These are phyloP conservation scores for Cymbidium sinense DNA, from an alignment of 106 monocot genomes.

Conservation along the genomic window DNA sequence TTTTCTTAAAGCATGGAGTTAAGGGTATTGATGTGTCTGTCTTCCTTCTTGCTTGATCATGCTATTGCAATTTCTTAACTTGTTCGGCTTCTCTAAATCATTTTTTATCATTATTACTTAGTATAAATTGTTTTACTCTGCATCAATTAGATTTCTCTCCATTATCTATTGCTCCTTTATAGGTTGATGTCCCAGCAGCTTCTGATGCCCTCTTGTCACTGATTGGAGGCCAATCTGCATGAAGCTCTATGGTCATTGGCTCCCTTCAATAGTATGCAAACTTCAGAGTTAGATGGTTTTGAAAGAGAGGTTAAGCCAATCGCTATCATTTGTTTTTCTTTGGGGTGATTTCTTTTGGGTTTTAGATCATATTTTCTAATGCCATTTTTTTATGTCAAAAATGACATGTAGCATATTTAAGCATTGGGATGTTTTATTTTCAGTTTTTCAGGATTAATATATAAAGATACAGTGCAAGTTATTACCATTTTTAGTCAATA, in stretches of 20 bases:
- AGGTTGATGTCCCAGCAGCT: slow-evolving; percentile 77
- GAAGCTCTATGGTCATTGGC: slow-evolving; percentile 74
- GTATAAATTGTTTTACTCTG: background rate
- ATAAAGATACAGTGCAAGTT: background rate
- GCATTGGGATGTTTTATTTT: background rate
- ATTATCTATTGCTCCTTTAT: slow-evolving; percentile 5
- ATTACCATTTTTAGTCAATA: background rate
- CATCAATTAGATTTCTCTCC: slow-evolving; percentile 1
- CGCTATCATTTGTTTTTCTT: background rate
- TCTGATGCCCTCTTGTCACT: slow-evolving; percentile 53
- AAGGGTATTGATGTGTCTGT: background rate
- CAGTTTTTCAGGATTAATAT: background rate
- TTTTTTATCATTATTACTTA: background rate
- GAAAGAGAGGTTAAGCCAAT: slow-evolving; percentile 27
- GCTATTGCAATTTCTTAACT: background rate
- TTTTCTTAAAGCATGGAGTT: too few species aligned
- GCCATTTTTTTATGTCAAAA: background rate
- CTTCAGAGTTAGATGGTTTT: slow-evolving; percentile 9
- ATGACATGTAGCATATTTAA: background rate
- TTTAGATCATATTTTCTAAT: slow-evolving; percentile 2
- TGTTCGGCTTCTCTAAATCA: background rate
- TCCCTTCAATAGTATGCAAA: slow-evolving; percentile 5
- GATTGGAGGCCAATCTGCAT: slow-evolving; percentile 39
- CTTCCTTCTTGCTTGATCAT: background rate
- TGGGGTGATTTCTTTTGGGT: background rate